Conservation (phyloP, 495 filamentous ascomycete species). For the Neurospora tetrasperma region DNA sequence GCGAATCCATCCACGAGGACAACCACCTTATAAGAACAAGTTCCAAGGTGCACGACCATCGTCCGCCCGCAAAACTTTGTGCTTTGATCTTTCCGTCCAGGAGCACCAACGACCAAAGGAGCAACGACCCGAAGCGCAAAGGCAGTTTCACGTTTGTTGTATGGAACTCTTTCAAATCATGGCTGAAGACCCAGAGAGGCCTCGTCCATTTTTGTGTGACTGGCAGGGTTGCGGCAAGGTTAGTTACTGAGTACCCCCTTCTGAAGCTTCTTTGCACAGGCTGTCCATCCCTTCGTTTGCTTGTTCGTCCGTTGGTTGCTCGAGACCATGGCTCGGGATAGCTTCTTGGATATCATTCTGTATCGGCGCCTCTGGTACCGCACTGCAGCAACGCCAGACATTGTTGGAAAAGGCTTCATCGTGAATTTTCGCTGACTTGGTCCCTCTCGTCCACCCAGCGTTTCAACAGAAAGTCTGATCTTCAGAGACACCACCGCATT, state of each 20-base stretch:
- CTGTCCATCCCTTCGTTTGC: background rate
- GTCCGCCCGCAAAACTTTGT: constrained; percentile 1
- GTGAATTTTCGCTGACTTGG: background rate
- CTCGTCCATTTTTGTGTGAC: constrained; percentile 44
- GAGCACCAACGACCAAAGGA: background rate
- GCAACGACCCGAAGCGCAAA: background rate
- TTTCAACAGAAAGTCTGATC: constrained; percentile 89
- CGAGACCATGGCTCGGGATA: background rate
- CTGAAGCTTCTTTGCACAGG: background rate
- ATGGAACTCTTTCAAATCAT: constrained; percentile 1
- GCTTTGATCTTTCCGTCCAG: background rate
- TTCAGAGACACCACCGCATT: constrained; percentile 80
- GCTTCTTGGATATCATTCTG: background rate
- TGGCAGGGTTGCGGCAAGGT: constrained; percentile 45
- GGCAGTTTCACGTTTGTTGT: background rate
- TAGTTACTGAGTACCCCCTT: constrained; percentile 9
- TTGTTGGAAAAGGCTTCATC: background rate
- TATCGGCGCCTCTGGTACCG: background rate
- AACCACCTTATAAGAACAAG: background rate
- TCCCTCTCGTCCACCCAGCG: constrained; percentile 38
- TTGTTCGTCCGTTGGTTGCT: background rate
- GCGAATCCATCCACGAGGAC: background rate
- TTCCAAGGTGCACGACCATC: background rate
- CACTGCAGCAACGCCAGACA: background rate
- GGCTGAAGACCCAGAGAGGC: background rate